These are phyloP conservation scores for Babesia bovis DNA, from an alignment of 169 alveolate species.

Conservation along the genomic window DNA sequence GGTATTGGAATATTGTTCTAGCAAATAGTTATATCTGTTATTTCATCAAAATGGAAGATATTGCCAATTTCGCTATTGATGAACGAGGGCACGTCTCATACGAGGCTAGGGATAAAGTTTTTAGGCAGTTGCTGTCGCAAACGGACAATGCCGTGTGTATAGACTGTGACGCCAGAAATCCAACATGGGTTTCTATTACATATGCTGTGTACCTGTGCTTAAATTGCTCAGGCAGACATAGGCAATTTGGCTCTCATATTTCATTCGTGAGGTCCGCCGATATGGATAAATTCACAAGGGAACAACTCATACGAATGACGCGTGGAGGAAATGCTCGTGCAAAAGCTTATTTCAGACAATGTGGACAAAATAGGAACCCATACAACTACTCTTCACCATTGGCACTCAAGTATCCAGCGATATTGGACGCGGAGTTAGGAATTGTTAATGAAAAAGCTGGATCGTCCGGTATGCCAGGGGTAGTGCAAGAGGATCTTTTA, in stretches of 20 bases:
- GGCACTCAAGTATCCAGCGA: conserved; percentile 41
- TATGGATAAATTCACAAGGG: conserved; percentile 88
- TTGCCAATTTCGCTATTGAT: conserved; percentile 71
- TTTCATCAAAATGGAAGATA: conserved; percentile 24
- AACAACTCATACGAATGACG: conserved; percentile 79
- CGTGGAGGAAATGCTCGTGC: conserved; percentile 76
- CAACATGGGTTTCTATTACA: conserved; percentile 95
- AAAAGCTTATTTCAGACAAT: conserved; percentile 31
- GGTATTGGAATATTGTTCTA: background rate
- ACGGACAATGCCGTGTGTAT: conserved; percentile 86
- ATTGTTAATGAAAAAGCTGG: background rate
- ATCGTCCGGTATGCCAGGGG: background rate
- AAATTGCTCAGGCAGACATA: conserved; percentile 94
- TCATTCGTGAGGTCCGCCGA: conserved; percentile 91
- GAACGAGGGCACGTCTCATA: conserved; percentile 81
- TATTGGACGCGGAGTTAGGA: conserved; percentile 45
- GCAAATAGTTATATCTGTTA: background rate
- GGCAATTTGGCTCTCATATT: conserved; percentile 94
- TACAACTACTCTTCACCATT: conserved; percentile 18
- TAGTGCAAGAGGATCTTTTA: background rate
- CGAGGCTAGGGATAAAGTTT: conserved; percentile 73
- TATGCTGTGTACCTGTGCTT: conserved; percentile 94
- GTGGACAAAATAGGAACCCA: conserved; percentile 38
- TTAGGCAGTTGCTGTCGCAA: conserved; percentile 69
- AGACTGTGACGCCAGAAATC: conserved; percentile 94